Base-by-base conservation (phyloP, 23 red algal species). In the Gracilaria gracilis region DNA sequence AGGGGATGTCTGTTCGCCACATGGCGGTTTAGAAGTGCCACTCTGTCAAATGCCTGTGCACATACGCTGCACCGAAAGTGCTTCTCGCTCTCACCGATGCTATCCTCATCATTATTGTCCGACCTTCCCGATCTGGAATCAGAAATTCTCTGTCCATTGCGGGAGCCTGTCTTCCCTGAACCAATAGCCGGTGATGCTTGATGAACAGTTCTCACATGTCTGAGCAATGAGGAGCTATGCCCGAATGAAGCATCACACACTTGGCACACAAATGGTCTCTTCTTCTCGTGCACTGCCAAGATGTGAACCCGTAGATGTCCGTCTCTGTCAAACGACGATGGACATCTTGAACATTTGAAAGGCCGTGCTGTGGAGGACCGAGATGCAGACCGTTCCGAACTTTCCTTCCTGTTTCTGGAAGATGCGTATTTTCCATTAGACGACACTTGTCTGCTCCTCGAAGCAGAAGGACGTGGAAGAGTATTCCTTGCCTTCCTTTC, bases 131-230 rank as follows among this genome's bases (percentile, higher is more conserved):
- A 57, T 75, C 47, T 53, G n/a, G 84, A 87, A 75, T 87, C 84
- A 32, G 59, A 69, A 61, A 36, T 87, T 39, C 84, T 87, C 27
- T 57, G 46, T 57, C 50, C 51, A 54, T 61, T 61, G 29, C 69
- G 64, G 50, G 33, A 53, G 40, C 84, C 64, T 58, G 65, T 35
- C 84, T 74, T 87, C 40, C 84, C 84, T 36, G 84, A 87, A 21
- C 84, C 84, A 38, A 87, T 71, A 25, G 84, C 84, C 50, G 84
- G 84, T 57, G 84, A 80, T n/a, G 81, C 74, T 61, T 93, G 81
- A 69, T 93, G 90, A 35, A 93, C 90, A 14, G 92, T 94, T 62
- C 92, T 67, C 39, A 88, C 82, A 69, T 94, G 92, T 48, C 92
- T 81, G 23, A 88, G 53, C 15, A 94, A 70, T 12, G 83, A 88